Percentiles rank a stretch among this genome's conserved stretches.
phyloP scores from a whole-genome alignment of 371 early-diverging fungal genomes.

The Coemansia sp. region DNA sequence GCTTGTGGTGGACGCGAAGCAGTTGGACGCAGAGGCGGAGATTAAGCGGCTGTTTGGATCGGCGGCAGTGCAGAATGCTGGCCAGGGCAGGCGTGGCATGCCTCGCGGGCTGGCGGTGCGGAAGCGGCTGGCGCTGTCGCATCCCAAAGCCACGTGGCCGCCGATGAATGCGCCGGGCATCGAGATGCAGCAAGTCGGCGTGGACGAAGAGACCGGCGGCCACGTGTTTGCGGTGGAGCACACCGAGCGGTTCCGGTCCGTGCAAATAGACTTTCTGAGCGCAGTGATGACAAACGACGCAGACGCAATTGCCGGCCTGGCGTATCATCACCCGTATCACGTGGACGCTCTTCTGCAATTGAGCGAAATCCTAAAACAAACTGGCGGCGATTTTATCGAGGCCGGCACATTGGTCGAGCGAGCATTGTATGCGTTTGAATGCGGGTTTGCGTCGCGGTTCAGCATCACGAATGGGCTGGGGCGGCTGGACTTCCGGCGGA shows the following conservation, averaged over 20 bases:
- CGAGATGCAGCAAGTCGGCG: slow-evolving; percentile 65
- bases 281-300: slow-evolving; percentile 77
- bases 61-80: slow-evolving; percentile 62
- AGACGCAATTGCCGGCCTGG: slow-evolving; percentile 66
- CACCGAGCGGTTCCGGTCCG: slow-evolving; percentile 67
- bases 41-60: slow-evolving; percentile 89
- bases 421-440: slow-evolving; percentile 80
- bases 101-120: slow-evolving; percentile 3
- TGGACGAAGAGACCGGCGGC: slow-evolving; percentile 46
- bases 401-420: slow-evolving; percentile 83
- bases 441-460: slow-evolving; percentile 79
- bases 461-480: slow-evolving; percentile 67
- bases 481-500: slow-evolving; percentile 66
- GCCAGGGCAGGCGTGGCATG: slow-evolving; percentile 29
- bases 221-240: slow-evolving; percentile 68
- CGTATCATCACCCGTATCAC: slow-evolving; percentile 80
- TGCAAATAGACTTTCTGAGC: slow-evolving; percentile 71
- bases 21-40: slow-evolving; percentile 83
- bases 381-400: slow-evolving; percentile 67
- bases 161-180: slow-evolving; percentile 66
- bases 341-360: slow-evolving; percentile 80
- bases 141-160: slow-evolving; percentile 79
- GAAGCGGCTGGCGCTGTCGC: slow-evolving; percentile 62
- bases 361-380: slow-evolving; percentile 81
- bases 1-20: slow-evolving; percentile 64